phyloP scores from a whole-genome alignment of 2,329 filamentous ascomycete species.

The Paraphoma chrysanthemicola region DNA sequence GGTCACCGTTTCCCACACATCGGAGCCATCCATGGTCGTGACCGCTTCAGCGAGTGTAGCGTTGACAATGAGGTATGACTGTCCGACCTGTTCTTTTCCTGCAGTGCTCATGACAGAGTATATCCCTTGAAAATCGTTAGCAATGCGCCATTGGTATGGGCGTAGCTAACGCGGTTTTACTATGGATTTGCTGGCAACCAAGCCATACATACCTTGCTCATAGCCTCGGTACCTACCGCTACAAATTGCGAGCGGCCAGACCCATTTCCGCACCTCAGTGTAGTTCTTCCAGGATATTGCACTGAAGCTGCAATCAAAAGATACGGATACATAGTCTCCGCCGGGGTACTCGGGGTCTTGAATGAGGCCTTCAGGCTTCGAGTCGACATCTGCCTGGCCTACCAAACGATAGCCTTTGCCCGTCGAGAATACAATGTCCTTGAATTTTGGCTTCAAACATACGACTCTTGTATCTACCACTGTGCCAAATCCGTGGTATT shows the following conservation, averaged over 20 bases:
- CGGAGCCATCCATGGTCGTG: not conserved
- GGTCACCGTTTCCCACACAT: not conserved
- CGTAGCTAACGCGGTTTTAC: not conserved
- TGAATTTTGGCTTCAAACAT: not conserved
- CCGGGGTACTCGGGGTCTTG: not conserved
- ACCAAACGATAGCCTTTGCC: not conserved
- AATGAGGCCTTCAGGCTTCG: not conserved
- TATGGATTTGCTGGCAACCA: not conserved
- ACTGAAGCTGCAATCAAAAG: not conserved
- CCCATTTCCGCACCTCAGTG: too few relatives aligned
- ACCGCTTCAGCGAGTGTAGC: not conserved
- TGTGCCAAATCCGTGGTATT: not conserved
- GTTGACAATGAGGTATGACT: not conserved
- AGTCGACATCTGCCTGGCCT: not conserved
- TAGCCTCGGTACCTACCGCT: too few relatives aligned
- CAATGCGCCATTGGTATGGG: not conserved
- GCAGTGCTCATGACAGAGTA: not conserved
- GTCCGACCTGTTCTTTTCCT: not conserved
- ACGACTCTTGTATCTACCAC: not conserved
- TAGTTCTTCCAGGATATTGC: too few relatives aligned
- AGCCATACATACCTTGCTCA: not conserved
- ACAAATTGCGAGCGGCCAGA: too few relatives aligned
- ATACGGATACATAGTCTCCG: not conserved
- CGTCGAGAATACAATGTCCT: not conserved
- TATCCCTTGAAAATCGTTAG: not conserved